Evolutionary conservation across 1,139 yeast species (phyloP).

Genomic region (Suhomyces maxii): DNA sequence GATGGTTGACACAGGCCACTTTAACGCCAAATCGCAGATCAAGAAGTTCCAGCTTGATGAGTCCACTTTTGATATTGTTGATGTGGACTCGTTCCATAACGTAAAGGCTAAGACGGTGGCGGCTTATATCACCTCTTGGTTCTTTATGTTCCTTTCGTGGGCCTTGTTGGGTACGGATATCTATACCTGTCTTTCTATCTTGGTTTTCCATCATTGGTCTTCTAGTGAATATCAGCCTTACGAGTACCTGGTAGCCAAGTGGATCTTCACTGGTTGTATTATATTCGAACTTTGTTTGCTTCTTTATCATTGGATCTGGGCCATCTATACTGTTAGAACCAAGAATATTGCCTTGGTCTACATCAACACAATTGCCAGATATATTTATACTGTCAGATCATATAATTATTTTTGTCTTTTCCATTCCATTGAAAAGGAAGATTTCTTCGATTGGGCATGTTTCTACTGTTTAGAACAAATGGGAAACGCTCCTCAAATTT

Average conservation of each 20-base stretch:
- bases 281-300: conserved; percentile 66
- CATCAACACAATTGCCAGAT: conserved; percentile 64
- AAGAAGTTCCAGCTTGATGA: conserved; percentile 37
- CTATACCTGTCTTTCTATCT: conserved; percentile 73
- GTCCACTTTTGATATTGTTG: conserved; percentile 45
- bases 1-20: conserved; percentile 3
- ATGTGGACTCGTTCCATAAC: conserved; percentile 53
- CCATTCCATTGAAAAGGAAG: conserved; percentile 65
- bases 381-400: conserved; percentile 52
- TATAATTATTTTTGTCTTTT: conserved; percentile 75
- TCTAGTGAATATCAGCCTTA: conserved; percentile 55
- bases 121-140: conserved; percentile 54
- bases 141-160: conserved; percentile 52
- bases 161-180: conserved; percentile 71
- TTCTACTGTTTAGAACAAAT: conserved; percentile 68
- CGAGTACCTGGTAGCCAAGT: conserved; percentile 60
- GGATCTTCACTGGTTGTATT: conserved; percentile 85
- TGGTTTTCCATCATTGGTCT: conserved; percentile 79
- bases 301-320: conserved; percentile 59
- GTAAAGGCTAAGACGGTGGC: conserved; percentile 51
- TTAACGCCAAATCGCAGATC: conserved; percentile 21
- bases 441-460: conserved; percentile 65
- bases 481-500: conserved; percentile 60
- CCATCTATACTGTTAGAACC: conserved; percentile 57
- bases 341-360: conserved; percentile 70